Conservation (phyloP, 805 yeast genomes). For the Metschnikowia cubensis region DNA sequence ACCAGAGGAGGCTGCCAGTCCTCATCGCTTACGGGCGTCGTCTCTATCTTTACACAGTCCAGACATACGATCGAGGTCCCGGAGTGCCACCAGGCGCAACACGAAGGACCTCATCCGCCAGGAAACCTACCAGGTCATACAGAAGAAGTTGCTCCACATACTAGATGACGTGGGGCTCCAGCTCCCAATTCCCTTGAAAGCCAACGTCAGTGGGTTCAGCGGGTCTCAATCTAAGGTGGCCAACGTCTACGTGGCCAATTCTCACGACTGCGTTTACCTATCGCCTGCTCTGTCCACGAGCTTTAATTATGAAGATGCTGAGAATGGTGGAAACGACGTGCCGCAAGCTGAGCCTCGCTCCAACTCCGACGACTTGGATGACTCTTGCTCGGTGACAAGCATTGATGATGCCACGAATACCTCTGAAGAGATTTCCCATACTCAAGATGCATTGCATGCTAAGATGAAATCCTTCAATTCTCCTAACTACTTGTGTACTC, state of each 20-base stretch:
- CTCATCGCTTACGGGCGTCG: slow-evolving; percentile 7
- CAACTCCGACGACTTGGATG: neutral
- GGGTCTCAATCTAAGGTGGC: slow-evolving; percentile 27
- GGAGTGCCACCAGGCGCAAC: slow-evolving; percentile 23
- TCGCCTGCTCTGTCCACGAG: slow-evolving; percentile 38
- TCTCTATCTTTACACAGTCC: slow-evolving; percentile 5
- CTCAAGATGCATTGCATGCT: slow-evolving; percentile 5
- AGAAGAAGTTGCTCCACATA: slow-evolving; percentile 28
- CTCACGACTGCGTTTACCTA: slow-evolving; percentile 38
- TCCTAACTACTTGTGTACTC: slow-evolving; percentile 36
- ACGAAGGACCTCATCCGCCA: slow-evolving; percentile 37
- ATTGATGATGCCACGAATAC: neutral
- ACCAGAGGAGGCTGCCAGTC: slow-evolving; percentile 1
- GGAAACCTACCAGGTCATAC: slow-evolving; percentile 35
- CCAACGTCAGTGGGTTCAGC: slow-evolving; percentile 21
- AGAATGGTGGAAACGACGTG: slow-evolving; percentile 30
- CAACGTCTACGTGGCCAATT: slow-evolving; percentile 34
- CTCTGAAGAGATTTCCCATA: slow-evolving; percentile 6
- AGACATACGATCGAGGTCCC: slow-evolving; percentile 16
- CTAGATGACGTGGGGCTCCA: slow-evolving; percentile 39
- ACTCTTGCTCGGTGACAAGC: neutral
- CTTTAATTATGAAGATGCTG: slow-evolving; percentile 42
- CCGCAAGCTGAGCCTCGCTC: slow-evolving; percentile 13
- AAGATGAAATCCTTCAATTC: slow-evolving; percentile 26
- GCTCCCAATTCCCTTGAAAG: slow-evolving; percentile 34